Percentiles rank a stretch among this genome's conserved stretches.
phyloP scores from a whole-genome alignment of 2,329 filamentous ascomycete genomes.

The Fusarium beomiforme region DNA sequence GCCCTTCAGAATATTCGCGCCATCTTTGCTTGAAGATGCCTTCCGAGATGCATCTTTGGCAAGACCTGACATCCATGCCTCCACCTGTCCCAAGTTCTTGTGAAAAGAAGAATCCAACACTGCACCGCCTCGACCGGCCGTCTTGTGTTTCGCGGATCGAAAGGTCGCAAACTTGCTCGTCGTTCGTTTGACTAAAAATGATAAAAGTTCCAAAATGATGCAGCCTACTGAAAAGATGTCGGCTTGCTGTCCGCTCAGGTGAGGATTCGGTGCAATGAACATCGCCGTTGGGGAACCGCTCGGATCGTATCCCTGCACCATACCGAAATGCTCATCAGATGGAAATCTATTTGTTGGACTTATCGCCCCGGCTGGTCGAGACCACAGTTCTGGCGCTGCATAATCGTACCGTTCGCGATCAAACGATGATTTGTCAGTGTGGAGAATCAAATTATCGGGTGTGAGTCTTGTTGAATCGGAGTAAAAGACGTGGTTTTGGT shows the following conservation, averaged over 20 bases:
- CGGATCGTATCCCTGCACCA: constrained; percentile 46
- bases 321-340: constrained; percentile 51
- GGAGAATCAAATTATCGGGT: constrained; percentile 53
- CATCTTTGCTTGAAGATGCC: constrained; percentile 47
- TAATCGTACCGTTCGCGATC: constrained; percentile 79
- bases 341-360: constrained; percentile 49
- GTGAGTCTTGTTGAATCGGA: constrained; percentile 67
- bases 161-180: constrained; percentile 73
- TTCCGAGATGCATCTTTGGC: constrained; percentile 67
- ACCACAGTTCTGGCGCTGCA: constrained; percentile 74
- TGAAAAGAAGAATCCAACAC: constrained; percentile 78
- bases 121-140: constrained; percentile 65
- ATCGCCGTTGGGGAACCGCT: constrained; percentile 45
- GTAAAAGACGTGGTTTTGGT: constrained; percentile 73
- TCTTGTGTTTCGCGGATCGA: constrained; percentile 72
- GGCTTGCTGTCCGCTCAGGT: constrained; percentile 65
- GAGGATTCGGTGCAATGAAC: constrained; percentile 53
- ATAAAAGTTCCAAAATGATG: constrained; percentile 76
- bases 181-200: constrained; percentile 74
- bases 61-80: constrained; percentile 72
- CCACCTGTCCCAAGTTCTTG: constrained; percentile 73
- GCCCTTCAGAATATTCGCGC: constrained; percentile 60
- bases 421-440: constrained; percentile 60
- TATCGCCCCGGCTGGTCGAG: constrained; percentile 51
- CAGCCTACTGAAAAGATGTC: constrained; percentile 80